Evolutionary conservation across 768 basidiomycete genomes (phyloP), one percentile per base, ranked within the genome.

Genomic region (Dacryopinax primogenitus): DNA sequence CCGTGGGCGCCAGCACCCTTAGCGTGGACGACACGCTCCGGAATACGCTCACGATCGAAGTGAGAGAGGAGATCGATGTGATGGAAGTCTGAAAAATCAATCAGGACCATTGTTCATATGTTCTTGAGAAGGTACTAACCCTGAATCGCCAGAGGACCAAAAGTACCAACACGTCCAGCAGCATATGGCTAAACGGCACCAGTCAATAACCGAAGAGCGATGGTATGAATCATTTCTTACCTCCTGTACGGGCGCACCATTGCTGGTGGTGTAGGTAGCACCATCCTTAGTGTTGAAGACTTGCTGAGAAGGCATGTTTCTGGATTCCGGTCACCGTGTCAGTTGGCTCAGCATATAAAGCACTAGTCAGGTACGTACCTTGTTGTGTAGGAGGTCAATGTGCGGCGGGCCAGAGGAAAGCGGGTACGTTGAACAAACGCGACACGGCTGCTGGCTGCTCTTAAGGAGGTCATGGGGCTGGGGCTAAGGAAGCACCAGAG

Each of bases 1-100:
- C 78, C 78, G 68, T 78, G 77, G 12, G 75, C 73, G 21, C 85
- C 76, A 64, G 87, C 88, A 65, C 89, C 94, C 74, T 92, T 95
- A 68, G 92, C 91, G 72, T 93, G 92, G 63, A 93, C 75, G 83
- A 87, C 68, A 71, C 92, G 74, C 69, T 70, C 72, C 34, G 75
- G 68, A 66, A 72, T 70, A 65, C 70, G 68, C 72, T 76, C 71
- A 58, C 72, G 69, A 45, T 71, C 72, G 67, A 80, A 92, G 69
- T 95, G 93, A 16, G 90, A 86, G 67, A 98, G 84, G 62, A 88
- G 79, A 77, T 92, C 91, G 72, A 94, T 86, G 76, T 89, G 85
- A 75, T 90, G 86, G 79, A 91, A 92, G 74, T 92, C 90, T 88
- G 64, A 21, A 45, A 36, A n/a, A 62, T 37, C 41, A 13, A 23